Evolutionary conservation across 257 asterid species (phyloP).

Genomic region (Solanum sejunctum): DNA sequence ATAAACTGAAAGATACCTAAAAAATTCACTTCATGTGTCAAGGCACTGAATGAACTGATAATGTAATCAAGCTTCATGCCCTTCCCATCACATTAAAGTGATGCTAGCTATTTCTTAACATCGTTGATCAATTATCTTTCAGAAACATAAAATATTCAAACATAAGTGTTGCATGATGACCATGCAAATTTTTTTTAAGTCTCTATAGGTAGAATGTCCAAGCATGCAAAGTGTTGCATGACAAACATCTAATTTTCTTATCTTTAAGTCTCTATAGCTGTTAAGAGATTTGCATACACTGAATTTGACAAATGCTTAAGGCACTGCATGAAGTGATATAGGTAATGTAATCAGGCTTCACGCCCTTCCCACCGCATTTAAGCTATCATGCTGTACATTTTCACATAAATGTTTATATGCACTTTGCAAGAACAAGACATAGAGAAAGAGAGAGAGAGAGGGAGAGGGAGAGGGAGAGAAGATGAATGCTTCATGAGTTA

Average conservation of each 20-base stretch:
- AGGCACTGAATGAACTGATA: background rate
- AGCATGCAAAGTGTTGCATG: background rate
- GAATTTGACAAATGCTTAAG: background rate
- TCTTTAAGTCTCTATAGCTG: background rate
- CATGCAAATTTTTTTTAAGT: background rate
- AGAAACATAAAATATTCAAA: background rate
- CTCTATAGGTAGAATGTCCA: background rate
- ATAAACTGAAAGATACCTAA: background rate
- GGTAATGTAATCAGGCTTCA: background rate
- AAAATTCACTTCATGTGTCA: background rate
- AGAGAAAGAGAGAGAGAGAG: background rate
- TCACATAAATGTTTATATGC: background rate
- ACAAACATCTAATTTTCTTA: background rate
- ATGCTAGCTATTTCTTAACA: background rate
- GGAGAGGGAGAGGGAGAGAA: background rate
- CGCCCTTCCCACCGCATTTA: background rate
- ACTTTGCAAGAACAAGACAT: background rate
- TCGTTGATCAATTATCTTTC: background rate
- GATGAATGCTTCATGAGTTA: background rate
- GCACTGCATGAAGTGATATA: background rate
- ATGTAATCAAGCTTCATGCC: background rate
- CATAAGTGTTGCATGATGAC: background rate
- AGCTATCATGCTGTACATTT: background rate
- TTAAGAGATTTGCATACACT: background rate
- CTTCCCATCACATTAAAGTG: background rate